phyloP scores from a whole-genome alignment of 1,139 yeast species.

The Lodderomyces pseudojiufengensis region DNA sequence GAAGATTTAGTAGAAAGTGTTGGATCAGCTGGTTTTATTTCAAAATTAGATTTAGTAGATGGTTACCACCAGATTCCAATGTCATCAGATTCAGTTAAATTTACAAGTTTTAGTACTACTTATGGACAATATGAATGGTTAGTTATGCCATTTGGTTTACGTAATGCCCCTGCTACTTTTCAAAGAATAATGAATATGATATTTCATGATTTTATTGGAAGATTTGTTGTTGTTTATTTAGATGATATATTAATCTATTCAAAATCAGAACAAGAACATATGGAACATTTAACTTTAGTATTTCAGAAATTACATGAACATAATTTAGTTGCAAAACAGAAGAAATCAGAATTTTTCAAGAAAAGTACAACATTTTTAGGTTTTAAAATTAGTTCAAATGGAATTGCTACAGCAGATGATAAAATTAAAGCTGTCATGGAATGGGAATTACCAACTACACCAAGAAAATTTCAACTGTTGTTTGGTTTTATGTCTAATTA shows the following conservation, averaged over 20 bases:
- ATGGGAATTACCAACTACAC: slow-evolving; percentile 1
- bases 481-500: slow-evolving; percentile 3
- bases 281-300: neutral
- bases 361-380: slow-evolving; percentile 4
- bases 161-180: slow-evolving; percentile 8
- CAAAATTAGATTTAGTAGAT: neutral
- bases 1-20: slow-evolving; percentile 10
- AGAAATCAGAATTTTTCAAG: slow-evolving; percentile 3
- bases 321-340: slow-evolving; percentile 1
- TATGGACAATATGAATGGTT: slow-evolving; percentile 5
- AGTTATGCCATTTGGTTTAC: slow-evolving; percentile 8
- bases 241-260: slow-evolving; percentile 4
- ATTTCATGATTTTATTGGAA: neutral
- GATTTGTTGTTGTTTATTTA: slow-evolving; percentile 3
- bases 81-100: neutral
- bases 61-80: slow-evolving; percentile 7
- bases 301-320: neutral
- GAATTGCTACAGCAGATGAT: neutral
- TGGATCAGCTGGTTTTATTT: slow-evolving; percentile 1
- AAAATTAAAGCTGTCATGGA: neutral
- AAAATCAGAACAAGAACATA: neutral
- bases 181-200: slow-evolving; percentile 5
- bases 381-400: neutral
- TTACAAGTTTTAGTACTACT: slow-evolving; percentile 3
- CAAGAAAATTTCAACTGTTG: no score